Percentiles rank a stretch among this genome's conserved stretches.
Conservation (phyloP, 2,329 filamentous ascomycete species). For the Penicillium nordicum region DNA sequence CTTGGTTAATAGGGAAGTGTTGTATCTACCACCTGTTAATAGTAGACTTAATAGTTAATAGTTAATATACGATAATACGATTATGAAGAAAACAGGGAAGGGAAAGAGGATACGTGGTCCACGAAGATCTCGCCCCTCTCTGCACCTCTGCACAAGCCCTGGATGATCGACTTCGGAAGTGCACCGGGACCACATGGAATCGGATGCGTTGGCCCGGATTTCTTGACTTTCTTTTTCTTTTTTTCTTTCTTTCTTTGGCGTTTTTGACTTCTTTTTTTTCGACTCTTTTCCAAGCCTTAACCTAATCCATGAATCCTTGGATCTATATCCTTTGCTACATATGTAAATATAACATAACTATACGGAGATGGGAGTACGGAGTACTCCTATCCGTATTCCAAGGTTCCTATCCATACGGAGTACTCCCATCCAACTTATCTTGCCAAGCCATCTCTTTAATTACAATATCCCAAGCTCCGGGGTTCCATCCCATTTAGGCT, state of each 20-base stretch:
- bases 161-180: conserved; percentile 27
- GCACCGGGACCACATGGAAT: conserved; percentile 28
- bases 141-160: conserved; percentile 18
- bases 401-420: too few relatives aligned
- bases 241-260: neutral
- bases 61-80: too few relatives aligned
- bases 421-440: neutral
- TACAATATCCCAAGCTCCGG: neutral
- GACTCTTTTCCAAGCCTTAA: conserved; percentile 5
- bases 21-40: too few relatives aligned
- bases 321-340: neutral
- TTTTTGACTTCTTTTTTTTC: too few relatives aligned
- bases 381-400: too few relatives aligned
- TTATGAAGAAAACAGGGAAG: too few relatives aligned
- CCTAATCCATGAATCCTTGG: neutral
- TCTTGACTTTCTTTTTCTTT: neutral
- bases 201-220: conserved; percentile 19
- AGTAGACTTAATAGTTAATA: too few relatives aligned
- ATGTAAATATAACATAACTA: too few relatives aligned
- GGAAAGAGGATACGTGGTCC: neutral
- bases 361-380: too few relatives aligned
- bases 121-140: conserved; percentile 20
- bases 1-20: neutral
- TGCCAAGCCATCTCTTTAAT: neutral
- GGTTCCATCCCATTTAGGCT: neutral